phyloP scores from a whole-genome alignment of 2,329 filamentous ascomycete genomes.

The Arthrobotrys sinensis region DNA sequence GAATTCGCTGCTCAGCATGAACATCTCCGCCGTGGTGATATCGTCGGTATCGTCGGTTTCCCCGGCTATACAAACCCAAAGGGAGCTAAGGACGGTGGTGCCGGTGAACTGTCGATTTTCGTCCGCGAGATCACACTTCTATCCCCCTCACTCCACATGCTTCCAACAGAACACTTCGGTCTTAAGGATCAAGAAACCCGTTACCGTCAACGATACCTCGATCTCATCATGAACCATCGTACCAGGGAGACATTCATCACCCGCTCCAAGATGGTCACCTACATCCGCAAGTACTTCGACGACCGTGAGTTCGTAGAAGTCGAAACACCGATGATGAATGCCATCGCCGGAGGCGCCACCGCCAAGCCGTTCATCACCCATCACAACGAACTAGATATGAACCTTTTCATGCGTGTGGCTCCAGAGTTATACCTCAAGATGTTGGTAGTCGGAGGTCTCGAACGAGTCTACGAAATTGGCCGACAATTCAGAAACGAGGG shows the following conservation, averaged over 20 bases:
- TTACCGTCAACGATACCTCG: constrained; percentile 92
- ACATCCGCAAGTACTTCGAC: constrained; percentile 90
- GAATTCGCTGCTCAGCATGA: constrained; percentile 92
- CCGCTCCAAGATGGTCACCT: constrained; percentile 87
- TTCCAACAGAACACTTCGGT: constrained; percentile 91
- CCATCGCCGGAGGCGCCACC: constrained; percentile 94
- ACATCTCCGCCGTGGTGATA: constrained; percentile 88
- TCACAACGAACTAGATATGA: constrained; percentile 95
- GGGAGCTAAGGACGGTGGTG: constrained; percentile 77
- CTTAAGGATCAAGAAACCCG: constrained; percentile 96
- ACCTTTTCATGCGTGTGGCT: constrained; percentile 94
- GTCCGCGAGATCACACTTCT: constrained; percentile 88
- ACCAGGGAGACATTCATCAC: constrained; percentile 87
- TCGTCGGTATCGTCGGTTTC: constrained; percentile 88
- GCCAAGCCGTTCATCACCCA: constrained; percentile 95
- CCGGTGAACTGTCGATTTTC: constrained; percentile 92
- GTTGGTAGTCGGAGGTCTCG: constrained; percentile 91
- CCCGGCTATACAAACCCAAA: constrained; percentile 89
- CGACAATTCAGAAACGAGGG: constrained; percentile 96
- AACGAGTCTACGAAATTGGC: constrained; percentile 95
- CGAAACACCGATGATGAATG: constrained; percentile 97
- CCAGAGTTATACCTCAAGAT: constrained; percentile 98
- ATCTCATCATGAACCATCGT: constrained; percentile 95
- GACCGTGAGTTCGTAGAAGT: constrained; percentile 91
- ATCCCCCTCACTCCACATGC: constrained; percentile 90